These are phyloP conservation scores for Mucor velutinosus DNA, from an alignment of 371 early-diverging fungal species.

Conservation along the genomic window DNA sequence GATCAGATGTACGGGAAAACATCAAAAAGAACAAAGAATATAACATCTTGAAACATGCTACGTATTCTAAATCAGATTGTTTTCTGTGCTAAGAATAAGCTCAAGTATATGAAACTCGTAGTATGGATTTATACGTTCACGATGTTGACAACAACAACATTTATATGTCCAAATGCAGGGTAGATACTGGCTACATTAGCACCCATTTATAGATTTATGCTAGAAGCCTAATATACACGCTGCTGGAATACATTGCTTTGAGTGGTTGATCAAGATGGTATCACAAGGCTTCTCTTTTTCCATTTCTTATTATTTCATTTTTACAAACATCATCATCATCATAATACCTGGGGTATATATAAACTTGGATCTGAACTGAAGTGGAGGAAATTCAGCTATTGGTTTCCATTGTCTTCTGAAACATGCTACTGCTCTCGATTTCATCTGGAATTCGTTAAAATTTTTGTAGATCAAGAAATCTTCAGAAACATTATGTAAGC, in stretches of 20 bases:
- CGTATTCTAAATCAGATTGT: neutral
- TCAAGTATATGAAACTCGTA: neutral
- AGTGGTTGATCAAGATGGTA: neutral
- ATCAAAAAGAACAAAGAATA: too few species aligned
- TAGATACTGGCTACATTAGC: neutral
- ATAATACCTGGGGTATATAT: neutral
- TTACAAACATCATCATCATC: neutral
- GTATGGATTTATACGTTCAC: neutral
- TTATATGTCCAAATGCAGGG: neutral
- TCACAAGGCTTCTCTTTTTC: neutral
- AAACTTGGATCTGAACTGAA: neutral
- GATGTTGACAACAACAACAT: neutral
- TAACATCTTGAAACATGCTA: neutral
- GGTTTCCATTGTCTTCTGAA: neutral
- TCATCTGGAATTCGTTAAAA: neutral
- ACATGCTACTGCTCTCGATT: neutral
- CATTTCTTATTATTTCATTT: neutral
- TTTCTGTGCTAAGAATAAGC: neutral
- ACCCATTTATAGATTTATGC: neutral
- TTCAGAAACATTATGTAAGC: too few species aligned
- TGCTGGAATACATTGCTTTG: neutral
- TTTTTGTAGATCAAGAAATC: neutral
- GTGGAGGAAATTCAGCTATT: neutral
- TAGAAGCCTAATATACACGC: neutral
- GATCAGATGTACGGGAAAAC: neutral